These are phyloP conservation scores for Epichloe aotearoae DNA, from an alignment of 2,329 filamentous ascomycete species.

Conservation along the genomic window DNA sequence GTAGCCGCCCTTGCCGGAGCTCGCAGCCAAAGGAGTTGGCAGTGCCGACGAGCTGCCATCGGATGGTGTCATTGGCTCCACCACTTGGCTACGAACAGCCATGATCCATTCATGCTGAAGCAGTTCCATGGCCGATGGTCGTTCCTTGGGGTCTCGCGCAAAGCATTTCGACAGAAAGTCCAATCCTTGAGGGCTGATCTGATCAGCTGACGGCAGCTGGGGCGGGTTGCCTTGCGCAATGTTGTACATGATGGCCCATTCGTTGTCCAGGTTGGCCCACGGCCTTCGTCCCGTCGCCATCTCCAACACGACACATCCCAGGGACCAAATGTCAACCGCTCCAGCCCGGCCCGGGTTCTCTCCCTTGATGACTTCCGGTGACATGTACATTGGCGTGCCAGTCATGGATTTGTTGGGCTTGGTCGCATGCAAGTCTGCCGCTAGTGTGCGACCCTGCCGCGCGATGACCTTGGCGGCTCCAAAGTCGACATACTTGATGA, in stretches of 20 bases:
- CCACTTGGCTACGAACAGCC: constrained; percentile 50
- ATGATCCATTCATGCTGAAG: constrained; percentile 88
- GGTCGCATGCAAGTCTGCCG: constrained; percentile 43
- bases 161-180: constrained; percentile 87
- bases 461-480: constrained; percentile 95
- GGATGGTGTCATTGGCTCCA: constrained; percentile 50
- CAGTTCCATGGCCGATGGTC: constrained; percentile 74
- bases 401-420: constrained; percentile 83
- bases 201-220: constrained; percentile 66
- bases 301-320: constrained; percentile 92
- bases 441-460: constrained; percentile 77
- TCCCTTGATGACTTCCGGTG: constrained; percentile 93
- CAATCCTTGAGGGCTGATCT: constrained; percentile 71
- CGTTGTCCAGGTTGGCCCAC: constrained; percentile 93
- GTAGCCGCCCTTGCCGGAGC: constrained; percentile 18
- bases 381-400: constrained; percentile 99
- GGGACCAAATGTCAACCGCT: constrained; percentile 87
- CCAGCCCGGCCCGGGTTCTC: constrained; percentile 68
- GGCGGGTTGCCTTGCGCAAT: constrained; percentile 95
- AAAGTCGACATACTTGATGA: constrained; percentile 99
- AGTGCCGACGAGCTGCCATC: constrained; percentile 33
- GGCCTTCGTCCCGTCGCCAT: constrained; percentile 93
- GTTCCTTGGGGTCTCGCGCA: constrained; percentile 62
- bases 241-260: constrained; percentile 99
- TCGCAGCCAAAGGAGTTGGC: constrained; percentile 20